Conservation (phyloP, 805 yeast species). For the Wickerhamomyces bovis region DNA sequence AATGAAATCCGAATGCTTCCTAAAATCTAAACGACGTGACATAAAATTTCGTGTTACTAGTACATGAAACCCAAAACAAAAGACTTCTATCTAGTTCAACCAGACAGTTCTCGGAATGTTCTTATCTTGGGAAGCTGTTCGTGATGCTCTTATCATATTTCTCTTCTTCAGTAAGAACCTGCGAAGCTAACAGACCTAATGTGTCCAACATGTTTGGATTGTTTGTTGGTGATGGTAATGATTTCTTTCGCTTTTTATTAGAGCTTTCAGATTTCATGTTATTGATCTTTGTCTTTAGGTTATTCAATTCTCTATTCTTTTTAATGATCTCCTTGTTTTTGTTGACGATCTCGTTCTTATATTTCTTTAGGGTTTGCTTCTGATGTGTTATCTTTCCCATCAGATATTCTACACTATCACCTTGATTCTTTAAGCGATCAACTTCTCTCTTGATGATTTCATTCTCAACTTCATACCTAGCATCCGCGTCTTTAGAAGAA, state of each 20-base stretch:
- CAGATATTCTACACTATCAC: slow-evolving; percentile 29
- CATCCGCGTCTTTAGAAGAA: slow-evolving; percentile 37
- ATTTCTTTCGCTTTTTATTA: slow-evolving; percentile 10
- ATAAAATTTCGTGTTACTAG: neutral
- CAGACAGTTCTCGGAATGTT: neutral
- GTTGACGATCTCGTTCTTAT: slow-evolving; percentile 35
- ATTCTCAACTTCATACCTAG: slow-evolving; percentile 42
- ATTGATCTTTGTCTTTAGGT: neutral
- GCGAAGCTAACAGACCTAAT: slow-evolving; percentile 49
- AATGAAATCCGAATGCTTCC: neutral
- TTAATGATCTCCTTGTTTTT: slow-evolving; percentile 40
- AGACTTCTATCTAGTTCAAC: neutral
- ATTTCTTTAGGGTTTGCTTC: slow-evolving; percentile 38
- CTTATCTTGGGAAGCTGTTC: slow-evolving; percentile 5
- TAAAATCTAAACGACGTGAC: neutral
- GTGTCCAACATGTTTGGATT: slow-evolving; percentile 35
- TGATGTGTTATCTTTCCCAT: slow-evolving; percentile 34
- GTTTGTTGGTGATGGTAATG: slow-evolving; percentile 7
- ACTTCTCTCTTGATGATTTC: slow-evolving; percentile 39
- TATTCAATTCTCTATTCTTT: slow-evolving; percentile 22
- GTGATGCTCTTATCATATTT: neutral
- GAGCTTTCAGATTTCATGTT: slow-evolving; percentile 4
- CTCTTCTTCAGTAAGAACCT: slow-evolving; percentile 37
- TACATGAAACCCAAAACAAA: neutral
- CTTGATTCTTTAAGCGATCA: slow-evolving; percentile 31